Evolutionary conservation across 345 rosid genomes (phyloP), one percentile per base, ranked within the genome.

Genomic region (Corymbia maculata): DNA sequence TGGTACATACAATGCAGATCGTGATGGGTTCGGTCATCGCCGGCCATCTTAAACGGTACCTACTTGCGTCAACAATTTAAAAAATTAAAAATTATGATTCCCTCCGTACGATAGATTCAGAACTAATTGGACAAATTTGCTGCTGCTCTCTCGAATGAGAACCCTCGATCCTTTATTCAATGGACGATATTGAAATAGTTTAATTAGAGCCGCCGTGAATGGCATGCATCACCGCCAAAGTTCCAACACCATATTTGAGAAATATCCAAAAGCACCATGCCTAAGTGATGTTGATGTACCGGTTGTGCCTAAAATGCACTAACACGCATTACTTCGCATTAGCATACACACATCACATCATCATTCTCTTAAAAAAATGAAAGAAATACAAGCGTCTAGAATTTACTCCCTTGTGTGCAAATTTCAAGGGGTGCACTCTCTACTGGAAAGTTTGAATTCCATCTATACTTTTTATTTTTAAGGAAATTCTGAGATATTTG

Each of bases 31-130:
- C 30, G n/a, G 32, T n/a, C 36, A 64, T 64, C 4, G 3, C 6
- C 75, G 1, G 3, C 17, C 19, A 0, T 64, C 9, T 13, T n/a
- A n/a, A 2, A 7, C 42, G 7, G 0, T 9, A n/a, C 36, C 14
- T 17, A 13, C 13, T 8, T 1, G n/a, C 36, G 15, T 64, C 16
- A 17, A 6, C 8, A 9, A 64, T n/a, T 64, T 36, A 36, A 1
- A 8, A 70, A 2, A 70, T 4, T 70, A 36, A 12, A 75, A 5
- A 2, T 36, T 70, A 36, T 3, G 8, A 17, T 0, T 17, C 4
- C 1, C 32, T 70, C 3, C 1, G 4, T 19, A 42, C 4, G 5
- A 70, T 36, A 42, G 1, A 6, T 42, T 75, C 19, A 21, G 5
- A 36, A 42, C 0, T 42, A 8, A 19, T 75, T 19, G 45, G 4